Evolutionary conservation across 1,284 basidiomycete genomes (phyloP), one percentile per base, ranked within the genome.

Genomic region (Malassezia slooffiae): DNA sequence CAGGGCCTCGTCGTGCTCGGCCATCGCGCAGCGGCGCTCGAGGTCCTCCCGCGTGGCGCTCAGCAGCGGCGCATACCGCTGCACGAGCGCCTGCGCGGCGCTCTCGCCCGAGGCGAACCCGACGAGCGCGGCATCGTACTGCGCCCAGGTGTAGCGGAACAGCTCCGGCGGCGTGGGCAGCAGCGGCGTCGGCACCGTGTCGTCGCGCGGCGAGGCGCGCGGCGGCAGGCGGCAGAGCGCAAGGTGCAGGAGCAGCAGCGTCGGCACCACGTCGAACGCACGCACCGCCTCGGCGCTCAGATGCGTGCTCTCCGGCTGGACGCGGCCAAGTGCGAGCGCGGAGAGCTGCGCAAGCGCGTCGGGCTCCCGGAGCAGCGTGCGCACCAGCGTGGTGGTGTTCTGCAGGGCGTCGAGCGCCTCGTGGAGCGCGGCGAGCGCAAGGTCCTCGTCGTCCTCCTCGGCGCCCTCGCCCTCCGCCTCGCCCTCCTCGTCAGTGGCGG

Each of bases 401-500:
- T 52, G 56, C 23, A 67, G 43, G 5, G 63, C 65, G n/a, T 57
- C 54, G 38, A 67, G 50, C 4, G 64, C 65, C 42, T 68, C 65
- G 17, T 50, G 55, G 4, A 68, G 53, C 15, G 65, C 65, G 7
- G 58, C 61, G 16, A 52, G 52, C 1, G 65, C 65, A 9, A 68
- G 52, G 42, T 68, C 65, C 38, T 66, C 65, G 23, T 62, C 61
- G 34, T 56, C 54, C 28, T 60, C 49, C 13, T 57, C 54, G 20
- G 57, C 50, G 28, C 44, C 52, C 8, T 58, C 53, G 4, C 42
- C 47, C 9, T 47, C 43, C 5, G 27, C 26, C 9, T 22, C 26
- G 28, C 22, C 8, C 4, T 13, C 10, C 15, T 12, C 27, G 27
- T n/a, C n/a, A n/a, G n/a, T n/a, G n/a, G n/a, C n/a, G n/a, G n/a